Evolutionary conservation across 768 basidiomycete genomes (phyloP).

Genomic region (Serendipita indica): DNA sequence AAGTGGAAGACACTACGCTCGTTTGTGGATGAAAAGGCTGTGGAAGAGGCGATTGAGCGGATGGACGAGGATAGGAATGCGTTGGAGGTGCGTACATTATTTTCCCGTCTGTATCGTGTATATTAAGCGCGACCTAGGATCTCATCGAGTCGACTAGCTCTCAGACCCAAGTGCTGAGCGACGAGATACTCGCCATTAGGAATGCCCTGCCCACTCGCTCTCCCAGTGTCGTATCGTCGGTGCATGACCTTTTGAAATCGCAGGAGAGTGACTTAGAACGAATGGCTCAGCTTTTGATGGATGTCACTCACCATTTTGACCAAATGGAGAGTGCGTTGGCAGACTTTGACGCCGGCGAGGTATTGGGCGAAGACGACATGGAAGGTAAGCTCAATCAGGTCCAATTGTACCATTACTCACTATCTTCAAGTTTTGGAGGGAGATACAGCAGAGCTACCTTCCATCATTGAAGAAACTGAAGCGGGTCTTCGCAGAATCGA

Average conservation of each 20-base stretch:
- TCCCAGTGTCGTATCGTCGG: constrained; percentile 21
- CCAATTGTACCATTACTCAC: neutral
- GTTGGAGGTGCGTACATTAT: constrained; percentile 43
- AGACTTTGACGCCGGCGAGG: constrained; percentile 54
- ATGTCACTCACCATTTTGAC: constrained; percentile 57
- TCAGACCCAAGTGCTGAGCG: constrained; percentile 48
- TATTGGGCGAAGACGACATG: constrained; percentile 52
- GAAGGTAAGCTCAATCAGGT: constrained; percentile 30
- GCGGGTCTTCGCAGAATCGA: constrained; percentile 40
- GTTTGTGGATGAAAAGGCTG: constrained; percentile 70
- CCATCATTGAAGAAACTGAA: constrained; percentile 60
- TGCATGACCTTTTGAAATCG: constrained; percentile 33
- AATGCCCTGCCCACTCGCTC: constrained; percentile 32
- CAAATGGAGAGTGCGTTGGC: constrained; percentile 57
- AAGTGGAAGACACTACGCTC: constrained; percentile 74
- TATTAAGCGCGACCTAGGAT: constrained; percentile 30
- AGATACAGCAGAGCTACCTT: constrained; percentile 63
- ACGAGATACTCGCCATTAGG: constrained; percentile 41
- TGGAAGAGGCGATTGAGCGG: constrained; percentile 59
- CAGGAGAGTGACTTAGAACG: constrained; percentile 43
- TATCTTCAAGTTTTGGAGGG: constrained; percentile 55
- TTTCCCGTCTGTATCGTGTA: neutral
- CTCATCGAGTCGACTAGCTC: constrained; percentile 46
- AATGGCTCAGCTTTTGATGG: constrained; percentile 67
- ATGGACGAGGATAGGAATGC: constrained; percentile 54